Evolutionary conservation across 441 rosid genomes (phyloP).

Genomic region (Euphorbia schlechtendalii): DNA sequence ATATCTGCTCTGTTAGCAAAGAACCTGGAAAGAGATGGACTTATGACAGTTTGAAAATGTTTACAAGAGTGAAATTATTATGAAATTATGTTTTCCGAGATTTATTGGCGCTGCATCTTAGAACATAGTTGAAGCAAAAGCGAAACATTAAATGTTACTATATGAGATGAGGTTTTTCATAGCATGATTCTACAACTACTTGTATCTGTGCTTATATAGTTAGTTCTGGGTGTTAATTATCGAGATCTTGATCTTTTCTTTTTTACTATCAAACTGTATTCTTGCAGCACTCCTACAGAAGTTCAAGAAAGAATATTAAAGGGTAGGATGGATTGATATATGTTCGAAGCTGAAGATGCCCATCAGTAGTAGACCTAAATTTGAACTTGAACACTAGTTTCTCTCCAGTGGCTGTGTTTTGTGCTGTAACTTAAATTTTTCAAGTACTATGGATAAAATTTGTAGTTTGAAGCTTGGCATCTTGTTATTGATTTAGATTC

Average conservation of each 20-base stretch:
- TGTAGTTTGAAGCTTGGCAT: neutral
- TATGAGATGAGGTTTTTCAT: neutral
- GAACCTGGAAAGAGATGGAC: neutral
- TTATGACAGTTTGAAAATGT: too few relatives aligned
- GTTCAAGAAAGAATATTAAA: constrained; percentile 74
- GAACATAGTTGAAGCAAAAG: neutral
- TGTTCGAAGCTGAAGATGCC: constrained; percentile 1
- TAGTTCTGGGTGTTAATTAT: neutral
- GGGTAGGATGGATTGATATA: constrained; percentile 98
- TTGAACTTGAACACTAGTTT: neutral
- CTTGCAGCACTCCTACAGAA: constrained; percentile 79
- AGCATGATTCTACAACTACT: neutral
- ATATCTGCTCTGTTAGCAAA: neutral
- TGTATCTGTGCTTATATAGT: neutral
- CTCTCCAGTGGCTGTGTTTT: neutral
- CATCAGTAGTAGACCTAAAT: neutral
- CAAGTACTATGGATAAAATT: neutral
- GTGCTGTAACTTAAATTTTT: neutral
- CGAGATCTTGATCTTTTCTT: neutral
- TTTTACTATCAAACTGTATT: neutral
- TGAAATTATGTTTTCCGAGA: neutral
- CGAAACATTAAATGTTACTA: too few relatives aligned
- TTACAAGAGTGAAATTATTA: neutral
- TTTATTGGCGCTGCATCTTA: neutral
- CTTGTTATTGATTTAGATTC: neutral